Base-by-base conservation (phyloP, 2,329 filamentous ascomycete genomes). In the Golovinomyces cichoracearum region DNA sequence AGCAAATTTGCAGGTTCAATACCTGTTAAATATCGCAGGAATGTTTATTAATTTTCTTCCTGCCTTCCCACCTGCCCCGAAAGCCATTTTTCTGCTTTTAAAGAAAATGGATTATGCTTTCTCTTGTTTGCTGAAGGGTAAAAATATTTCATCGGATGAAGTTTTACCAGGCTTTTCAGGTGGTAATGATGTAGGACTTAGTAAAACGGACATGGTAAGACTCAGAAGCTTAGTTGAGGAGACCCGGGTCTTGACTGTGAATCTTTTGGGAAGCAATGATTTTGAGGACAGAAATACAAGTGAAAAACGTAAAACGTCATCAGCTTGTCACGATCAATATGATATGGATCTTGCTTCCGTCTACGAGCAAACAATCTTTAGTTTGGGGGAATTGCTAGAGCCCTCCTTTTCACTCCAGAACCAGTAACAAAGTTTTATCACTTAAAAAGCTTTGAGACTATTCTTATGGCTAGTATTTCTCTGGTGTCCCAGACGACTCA, bases 31-130 rank as follows among this genome's bases (percentile, higher is more conserved):
- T 49, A 66, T 93, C 45, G 83, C 83, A 1, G 72, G 80, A 47
- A 70, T 85, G 51, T 68, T 85, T 33, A 76, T 74, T 50, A 74
- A 75, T 17, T 85, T 81, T 60, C 69, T 93, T 2, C 67, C 75
- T 3, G 73, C 76, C 7, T 93, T 93, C 60, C 71, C 76, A 0
- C 74, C 80, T 2, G 67, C 73, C 0, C 76, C 81, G 0, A 68
- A 66, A n/a, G 64, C 75, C 1, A 80, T 81, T 0, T 85, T 94
- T 57, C 63, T 68, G 0, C 60, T 88, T 0, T 66, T 93, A 2
- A 69, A 70, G 44, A 94, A 92, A 62, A 66, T 94, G 19, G 88
- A 94, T 58, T 73, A 79, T 56, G 82, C 82, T 35, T 93, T 94
- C 59, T 74, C 81, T 1, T 83, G 79, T 50, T 66, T 94, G 9